A percentile compares a stretch with the other conserved stretches of the same genome.
Evolutionary conservation across 2,329 filamentous ascomycete species (phyloP).

Genomic region (Leptographium procerum): DNA sequence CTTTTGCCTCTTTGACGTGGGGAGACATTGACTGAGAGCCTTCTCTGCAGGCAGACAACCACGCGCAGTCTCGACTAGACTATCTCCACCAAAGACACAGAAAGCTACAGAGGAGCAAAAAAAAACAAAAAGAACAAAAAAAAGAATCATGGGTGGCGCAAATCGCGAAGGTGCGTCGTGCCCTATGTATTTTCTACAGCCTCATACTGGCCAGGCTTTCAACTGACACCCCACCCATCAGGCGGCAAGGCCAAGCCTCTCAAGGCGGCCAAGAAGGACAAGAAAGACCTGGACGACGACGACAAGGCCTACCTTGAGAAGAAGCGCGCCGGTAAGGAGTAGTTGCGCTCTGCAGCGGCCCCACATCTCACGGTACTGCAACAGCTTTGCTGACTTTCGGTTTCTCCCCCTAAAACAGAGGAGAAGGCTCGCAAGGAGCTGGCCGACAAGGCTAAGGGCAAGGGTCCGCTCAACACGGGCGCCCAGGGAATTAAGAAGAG

Average conservation of each 20-base stretch:
- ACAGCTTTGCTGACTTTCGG: background rate
- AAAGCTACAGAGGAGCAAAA: background rate
- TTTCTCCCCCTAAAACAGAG: conserved; percentile 34
- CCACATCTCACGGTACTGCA: no score
- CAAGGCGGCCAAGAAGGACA: conserved; percentile 80
- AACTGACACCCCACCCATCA: conserved; percentile 23
- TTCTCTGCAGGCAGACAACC: background rate
- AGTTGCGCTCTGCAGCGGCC: no score
- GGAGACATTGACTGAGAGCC: background rate
- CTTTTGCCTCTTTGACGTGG: background rate
- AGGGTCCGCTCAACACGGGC: conserved; percentile 78
- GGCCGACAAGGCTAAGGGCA: conserved; percentile 71
- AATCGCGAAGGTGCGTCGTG: conserved; percentile 55
- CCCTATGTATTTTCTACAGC: no score
- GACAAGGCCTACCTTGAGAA: conserved; percentile 74
- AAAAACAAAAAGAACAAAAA: background rate
- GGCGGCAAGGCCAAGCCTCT: conserved; percentile 75
- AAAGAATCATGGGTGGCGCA: conserved; percentile 48
- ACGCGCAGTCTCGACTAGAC: background rate
- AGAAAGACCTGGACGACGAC: conserved; percentile 76
- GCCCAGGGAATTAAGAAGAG: conserved; percentile 94
- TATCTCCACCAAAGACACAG: background rate
- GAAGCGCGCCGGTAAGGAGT: conserved; percentile 61
- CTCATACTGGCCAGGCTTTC: no score
- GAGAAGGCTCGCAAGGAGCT: conserved; percentile 79